Evolutionary conservation across 352 stramenopile species (phyloP).

Genomic region (Globisporangium viniferum): DNA sequence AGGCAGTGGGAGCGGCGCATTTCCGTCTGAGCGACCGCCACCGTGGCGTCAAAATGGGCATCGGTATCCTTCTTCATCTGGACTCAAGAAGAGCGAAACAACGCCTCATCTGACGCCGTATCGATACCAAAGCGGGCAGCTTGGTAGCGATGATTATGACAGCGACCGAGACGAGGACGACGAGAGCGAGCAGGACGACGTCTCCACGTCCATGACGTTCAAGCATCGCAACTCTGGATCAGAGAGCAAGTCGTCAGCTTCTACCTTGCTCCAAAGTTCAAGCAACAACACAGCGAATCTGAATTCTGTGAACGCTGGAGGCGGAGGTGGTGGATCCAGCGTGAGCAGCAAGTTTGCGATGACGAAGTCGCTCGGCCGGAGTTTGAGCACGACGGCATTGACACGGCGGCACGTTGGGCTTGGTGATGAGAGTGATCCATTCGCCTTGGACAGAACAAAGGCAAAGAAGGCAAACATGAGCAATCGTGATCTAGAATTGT

Average conservation of each 20-base stretch:
- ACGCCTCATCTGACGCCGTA: background rate
- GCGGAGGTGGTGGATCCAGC: background rate
- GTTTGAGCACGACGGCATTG: slow-evolving; percentile 8
- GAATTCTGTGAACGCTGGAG: background rate
- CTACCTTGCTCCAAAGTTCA: background rate
- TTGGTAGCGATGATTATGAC: background rate
- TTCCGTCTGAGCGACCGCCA: background rate
- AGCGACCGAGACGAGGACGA: slow-evolving; percentile 7
- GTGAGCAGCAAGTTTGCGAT: slow-evolving; percentile 2
- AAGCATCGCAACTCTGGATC: background rate
- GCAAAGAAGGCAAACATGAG: too few species aligned
- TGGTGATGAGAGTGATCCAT: too few species aligned
- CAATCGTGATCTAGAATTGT: background rate
- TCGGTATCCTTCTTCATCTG: background rate
- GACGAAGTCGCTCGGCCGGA: slow-evolving; percentile 11
- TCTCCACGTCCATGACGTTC: background rate
- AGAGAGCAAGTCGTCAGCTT: background rate
- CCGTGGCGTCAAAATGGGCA: background rate
- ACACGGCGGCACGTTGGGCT: background rate
- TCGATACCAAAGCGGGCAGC: background rate
- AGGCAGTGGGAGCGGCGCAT: background rate
- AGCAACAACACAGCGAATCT: background rate
- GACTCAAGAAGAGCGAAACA: slow-evolving; percentile 13
- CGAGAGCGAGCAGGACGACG: background rate
- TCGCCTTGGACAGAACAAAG: too few species aligned